Percentiles rank a stretch among this genome's conserved stretches.
phyloP scores from a whole-genome alignment of 345 rosid genomes.

The Eucalyptus tenuipes region DNA sequence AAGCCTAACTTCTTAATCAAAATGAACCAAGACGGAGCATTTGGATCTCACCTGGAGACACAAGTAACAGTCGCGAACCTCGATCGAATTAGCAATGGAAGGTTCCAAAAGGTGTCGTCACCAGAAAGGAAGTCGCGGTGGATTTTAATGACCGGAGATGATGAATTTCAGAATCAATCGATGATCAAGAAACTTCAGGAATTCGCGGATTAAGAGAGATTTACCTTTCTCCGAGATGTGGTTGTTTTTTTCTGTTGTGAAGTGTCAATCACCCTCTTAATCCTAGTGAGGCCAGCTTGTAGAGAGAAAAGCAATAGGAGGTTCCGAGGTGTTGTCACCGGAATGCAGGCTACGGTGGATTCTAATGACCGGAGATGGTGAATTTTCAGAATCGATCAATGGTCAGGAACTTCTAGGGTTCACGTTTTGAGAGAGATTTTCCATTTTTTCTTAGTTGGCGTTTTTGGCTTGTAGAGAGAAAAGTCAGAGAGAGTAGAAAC shows the following conservation, averaged over 20 bases:
- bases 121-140: rapidly evolving
- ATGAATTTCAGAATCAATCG: neutral
- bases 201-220: neutral
- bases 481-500: neutral
- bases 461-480: neutral
- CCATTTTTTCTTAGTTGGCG: neutral
- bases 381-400: neutral
- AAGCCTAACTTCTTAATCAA: neutral
- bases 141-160: neutral
- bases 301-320: no score
- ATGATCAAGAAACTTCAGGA: neutral
- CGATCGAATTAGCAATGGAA: neutral
- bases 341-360: neutral
- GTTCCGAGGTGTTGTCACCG: neutral
- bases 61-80: neutral
- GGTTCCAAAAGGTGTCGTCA: neutral
- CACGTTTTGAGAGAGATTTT: neutral
- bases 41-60: neutral
- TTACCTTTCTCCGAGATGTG: neutral
- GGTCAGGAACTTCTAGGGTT: neutral
- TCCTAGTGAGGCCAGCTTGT: no score
- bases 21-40: neutral
- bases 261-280: no score
- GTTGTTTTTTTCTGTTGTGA: neutral
- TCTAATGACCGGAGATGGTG: neutral